Base-by-base conservation (phyloP, 805 yeast species). In the Yamadazyma olivae region DNA sequence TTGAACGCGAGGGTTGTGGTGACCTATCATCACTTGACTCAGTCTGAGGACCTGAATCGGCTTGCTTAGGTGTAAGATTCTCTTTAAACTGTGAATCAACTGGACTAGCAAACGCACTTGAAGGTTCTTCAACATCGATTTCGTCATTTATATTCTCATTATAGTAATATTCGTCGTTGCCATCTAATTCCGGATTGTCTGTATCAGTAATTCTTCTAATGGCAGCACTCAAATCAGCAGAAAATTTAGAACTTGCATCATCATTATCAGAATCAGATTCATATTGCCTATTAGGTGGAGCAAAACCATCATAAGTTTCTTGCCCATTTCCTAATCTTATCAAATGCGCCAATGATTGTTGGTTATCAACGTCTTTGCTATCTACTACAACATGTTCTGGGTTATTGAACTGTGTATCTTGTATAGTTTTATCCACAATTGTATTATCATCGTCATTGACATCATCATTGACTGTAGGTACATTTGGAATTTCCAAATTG, bases 211-310 rank as follows among this genome's bases (percentile, higher is more conserved):
- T 40, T 24, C 45, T 40, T 22, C 27, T 38, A 10, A 44, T 30
- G 6, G 48, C 48, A 12, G 44, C 48, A 33, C 41, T 40, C 20
- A 44, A 36, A 27, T 44, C 43, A 12, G 48, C 39, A 3, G 48
- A 44, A 25, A 40, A 40, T 20, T 36, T 35, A 13, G 44, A 39
- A 27, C 45, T 44, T 1, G 18, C 41, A 22, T 39, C 39, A 8
- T 8, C 9, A n/a, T n/a, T n/a, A 19, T 40, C 40, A 14, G 40
- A 30, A 23, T 43, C 43, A 5, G 41, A 36, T 6, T 32, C 37
- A 26, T 37, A 18, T 17, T 10, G 22, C 5, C 17, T 13, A 14
- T 35, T 36, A 5, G 46, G 44, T 4, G 30, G 28, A 3, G 21
- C 27, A 19, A 33, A 39, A 10, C 32, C 36, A 21, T 43, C 46